Evolutionary conservation across 2,329 filamentous ascomycete genomes (phyloP), one percentile per base, ranked within the genome.

Genomic region (Zalaria sp.): DNA sequence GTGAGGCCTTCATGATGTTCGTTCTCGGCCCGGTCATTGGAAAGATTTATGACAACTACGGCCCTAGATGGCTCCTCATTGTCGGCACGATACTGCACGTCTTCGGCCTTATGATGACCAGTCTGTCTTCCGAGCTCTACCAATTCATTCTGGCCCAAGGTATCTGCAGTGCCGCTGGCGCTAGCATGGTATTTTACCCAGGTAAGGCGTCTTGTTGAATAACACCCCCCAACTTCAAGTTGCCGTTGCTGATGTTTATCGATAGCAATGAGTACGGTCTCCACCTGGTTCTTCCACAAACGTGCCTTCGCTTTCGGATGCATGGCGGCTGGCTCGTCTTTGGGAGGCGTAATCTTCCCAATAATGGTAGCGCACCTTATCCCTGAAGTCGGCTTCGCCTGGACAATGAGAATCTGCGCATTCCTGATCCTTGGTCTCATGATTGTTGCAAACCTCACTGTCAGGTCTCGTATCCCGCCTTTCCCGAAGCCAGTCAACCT

Each of bases 61-160:
- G 80, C 0, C 75, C 79, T 0, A 67, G 70, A 27, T 68, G 61
- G 37, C 58, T 83, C 0, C 53, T 79, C 1, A 29, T 75, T 1
- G 52, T 54, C 8, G 75, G 75, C 10, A 68, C 65, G 0, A 57
- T 77, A 40, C 52, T 77, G 29, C 71, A 78, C 42, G 68, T 80
- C 10, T 71, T 80, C 42, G 71, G 73, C 2, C 52, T 81, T 4
- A 79, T 81, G 73, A 78, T 80, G 74, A 65, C 72, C 0, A 71
- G 66, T 5, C 56, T 81, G 43, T 77, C 64, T 41, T 69, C 60
- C 0, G 49, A 71, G 42, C 75, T 72, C 52, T 75, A 68, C 47
- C 71, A 74, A 32, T 68, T 73, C 50, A 55, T 75, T 38, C 67
- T 76, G 4, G 61, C 70, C 0, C 72, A 77, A 47, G 69, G 67